Evolutionary conservation across 2,329 filamentous ascomycete genomes (phyloP), one percentile per base, ranked within the genome.

Genomic region (Stagonosporopsis chrysanthemi): DNA sequence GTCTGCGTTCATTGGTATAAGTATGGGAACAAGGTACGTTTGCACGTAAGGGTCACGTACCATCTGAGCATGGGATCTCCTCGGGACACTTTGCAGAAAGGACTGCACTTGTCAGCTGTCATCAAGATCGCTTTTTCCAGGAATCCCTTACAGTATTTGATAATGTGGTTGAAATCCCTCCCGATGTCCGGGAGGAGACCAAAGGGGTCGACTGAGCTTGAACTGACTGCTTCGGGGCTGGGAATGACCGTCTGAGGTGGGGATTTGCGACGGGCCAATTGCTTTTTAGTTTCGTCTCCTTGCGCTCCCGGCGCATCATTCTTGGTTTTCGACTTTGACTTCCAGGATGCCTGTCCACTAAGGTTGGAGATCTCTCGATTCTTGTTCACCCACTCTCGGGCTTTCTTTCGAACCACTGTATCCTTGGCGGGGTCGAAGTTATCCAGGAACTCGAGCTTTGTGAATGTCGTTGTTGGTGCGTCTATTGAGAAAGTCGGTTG

Each of bases 301-400:
- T 45, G 47, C 11, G 23, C 22, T 38, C 58, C 50, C 41, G 31
- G 19, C 33, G 22, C 28, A 17, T 15, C 38, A 8, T 36, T 43
- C 19, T 51, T 33, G 7, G 29, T 38, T 11, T 39, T 62, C 15
- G 38, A 39, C 35, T 17, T 57, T 36, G 54, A 42, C 17, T 47
- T 56, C 4, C 31, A 19, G 15, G 22, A n/a, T 28, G 17, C 24
- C 45, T 35, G 29, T 51, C 45, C 56, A 29, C 33, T 22, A 15
- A 40, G 39, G 23, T 56, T 63, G 9, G 47, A 46, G 17, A 40
- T 48, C 17, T 55, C 55, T 44, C 59, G 63, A 17, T 70, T 68
- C 38, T 58, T 60, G 39, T 66, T 62, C 3, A 69, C 66, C 65
- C 65, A 70, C 56, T 70, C 68, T 48, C 66, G 58, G 33, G 68